Evolutionary conservation across 164 flowering plant species (phyloP), one percentile per base, ranked within the genome.

Genomic region (Kalanchoe fedtschenkoi): DNA sequence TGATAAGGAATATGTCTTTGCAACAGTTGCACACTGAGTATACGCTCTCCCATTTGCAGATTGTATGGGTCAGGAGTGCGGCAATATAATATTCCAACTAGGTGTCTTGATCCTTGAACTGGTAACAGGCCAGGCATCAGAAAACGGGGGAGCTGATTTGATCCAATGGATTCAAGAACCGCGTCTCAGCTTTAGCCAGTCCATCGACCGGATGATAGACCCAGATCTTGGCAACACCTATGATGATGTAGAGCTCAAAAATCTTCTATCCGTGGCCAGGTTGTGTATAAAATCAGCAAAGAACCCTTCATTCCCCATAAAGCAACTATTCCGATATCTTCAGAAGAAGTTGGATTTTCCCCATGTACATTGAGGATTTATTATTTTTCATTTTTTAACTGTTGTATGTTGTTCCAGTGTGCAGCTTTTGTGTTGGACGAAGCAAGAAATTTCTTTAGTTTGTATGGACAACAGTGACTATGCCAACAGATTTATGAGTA

Each of bases 111-210:
- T 58, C 61, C 78, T 90, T 38, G 97, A 90, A 77, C 81, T 88
- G 58, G 69, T 90, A 56, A 90, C 97, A 15, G 97, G 97, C 26
- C 95, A 88, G 68, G 83, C 84, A 58, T 77, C 88, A 17, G 87
- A 75, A 37, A 67, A 77, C 32, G 87, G 78, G 47, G 84, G 82
- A 30, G 58, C 70, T 58, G 85, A 83, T 57, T 62, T 90, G 62
- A 71, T 84, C 44, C 63, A 83, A 53, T 87, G 95, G 97, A 79
- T 84, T 39, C 86, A 78, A 71, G 89, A 69, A 64, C 60, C 80
- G 47, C 66, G 64, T 39, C 68, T 80, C 24, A 19, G 66, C n/a
- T 68, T 80, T 21, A 19, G 66, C n/a, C 69, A 61, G 24, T 78
- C 91, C 32, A 78, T 86, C 43, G 72, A 80, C 54, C 79, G 73